These are phyloP conservation scores for Sanghuangporus sanghuang DNA, from an alignment of 1,284 basidiomycete genomes.

Conservation along the genomic window DNA sequence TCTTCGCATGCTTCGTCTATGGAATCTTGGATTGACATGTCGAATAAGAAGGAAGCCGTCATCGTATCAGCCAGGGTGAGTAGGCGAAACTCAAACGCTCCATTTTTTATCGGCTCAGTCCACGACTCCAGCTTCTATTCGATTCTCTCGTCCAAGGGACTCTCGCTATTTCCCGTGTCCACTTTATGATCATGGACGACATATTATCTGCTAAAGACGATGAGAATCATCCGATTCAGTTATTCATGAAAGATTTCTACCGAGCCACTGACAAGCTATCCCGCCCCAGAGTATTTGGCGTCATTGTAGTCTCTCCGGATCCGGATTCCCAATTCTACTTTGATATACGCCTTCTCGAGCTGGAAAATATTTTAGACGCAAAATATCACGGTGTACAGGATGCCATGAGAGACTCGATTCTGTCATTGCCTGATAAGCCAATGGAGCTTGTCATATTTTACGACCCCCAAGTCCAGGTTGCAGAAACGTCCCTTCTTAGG, in stretches of 20 bases:
- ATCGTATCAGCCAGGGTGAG: conserved; percentile 34
- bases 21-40: conserved; percentile 27
- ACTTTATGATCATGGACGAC: conserved; percentile 39
- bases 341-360: conserved; percentile 31
- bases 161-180: conserved; percentile 35
- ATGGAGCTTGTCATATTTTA: conserved; percentile 33
- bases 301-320: conserved; percentile 31
- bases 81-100: conserved; percentile 8
- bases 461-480: conserved; percentile 24
- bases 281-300: conserved; percentile 41
- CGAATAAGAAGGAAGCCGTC: conserved; percentile 32
- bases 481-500: conserved; percentile 31
- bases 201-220: conserved; percentile 25
- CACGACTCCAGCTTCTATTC: conserved; percentile 25
- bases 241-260: conserved; percentile 43
- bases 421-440: conserved; percentile 35
- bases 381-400: conserved; percentile 31
- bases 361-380: conserved; percentile 37
- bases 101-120: conserved; percentile 15
- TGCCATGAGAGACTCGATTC: conserved; percentile 27
- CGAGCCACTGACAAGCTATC: conserved; percentile 29
- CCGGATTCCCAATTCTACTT: conserved; percentile 27
- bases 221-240: conserved; percentile 32
- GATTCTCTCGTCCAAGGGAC: conserved; percentile 28
- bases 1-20: conserved; percentile 18